These are phyloP conservation scores for Pythium periplocum DNA, from an alignment of 352 stramenopile species.

Conservation along the genomic window DNA sequence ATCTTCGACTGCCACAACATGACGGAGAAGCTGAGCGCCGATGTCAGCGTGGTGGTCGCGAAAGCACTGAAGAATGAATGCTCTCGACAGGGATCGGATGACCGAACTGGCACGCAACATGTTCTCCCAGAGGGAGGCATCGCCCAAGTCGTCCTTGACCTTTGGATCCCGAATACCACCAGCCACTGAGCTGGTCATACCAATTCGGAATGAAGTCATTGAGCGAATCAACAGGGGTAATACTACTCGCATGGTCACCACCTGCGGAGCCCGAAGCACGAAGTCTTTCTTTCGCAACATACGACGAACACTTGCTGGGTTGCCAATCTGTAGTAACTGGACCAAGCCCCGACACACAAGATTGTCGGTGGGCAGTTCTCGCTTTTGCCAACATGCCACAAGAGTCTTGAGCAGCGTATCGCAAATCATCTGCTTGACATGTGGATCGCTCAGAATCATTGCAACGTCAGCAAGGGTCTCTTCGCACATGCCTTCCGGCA, in stretches of 20 bases:
- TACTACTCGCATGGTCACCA: slow-evolving; percentile 77
- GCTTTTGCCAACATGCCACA: slow-evolving; percentile 45
- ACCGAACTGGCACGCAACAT: slow-evolving; percentile 65
- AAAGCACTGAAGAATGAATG: slow-evolving; percentile 63
- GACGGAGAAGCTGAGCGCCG: slow-evolving; percentile 43
- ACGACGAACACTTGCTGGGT: slow-evolving; percentile 65
- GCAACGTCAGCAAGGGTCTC: slow-evolving; percentile 70
- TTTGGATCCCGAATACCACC: slow-evolving; percentile 26
- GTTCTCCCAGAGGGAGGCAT: slow-evolving; percentile 54
- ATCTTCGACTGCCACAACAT: slow-evolving; percentile 55
- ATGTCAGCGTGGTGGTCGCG: slow-evolving; percentile 55
- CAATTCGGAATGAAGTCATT: slow-evolving; percentile 44
- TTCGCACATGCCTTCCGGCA: slow-evolving; percentile 76
- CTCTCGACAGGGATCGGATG: slow-evolving; percentile 62
- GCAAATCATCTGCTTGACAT: slow-evolving; percentile 76
- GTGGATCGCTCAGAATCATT: slow-evolving; percentile 68
- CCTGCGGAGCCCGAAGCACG: slow-evolving; percentile 68
- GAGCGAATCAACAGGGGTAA: slow-evolving; percentile 61
- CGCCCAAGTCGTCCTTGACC: slow-evolving; percentile 41
- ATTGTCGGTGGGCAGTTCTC: slow-evolving; percentile 79
- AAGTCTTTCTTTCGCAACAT: slow-evolving; percentile 86
- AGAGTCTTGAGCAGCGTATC: slow-evolving; percentile 69
- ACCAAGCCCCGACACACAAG: slow-evolving; percentile 72
- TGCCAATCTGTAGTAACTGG: slow-evolving; percentile 80
- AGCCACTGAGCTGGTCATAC: slow-evolving; percentile 2